These are phyloP conservation scores for Aegilops speltoides DNA, from an alignment of 176 grass and related monocot genomes.

Conservation along the genomic window DNA sequence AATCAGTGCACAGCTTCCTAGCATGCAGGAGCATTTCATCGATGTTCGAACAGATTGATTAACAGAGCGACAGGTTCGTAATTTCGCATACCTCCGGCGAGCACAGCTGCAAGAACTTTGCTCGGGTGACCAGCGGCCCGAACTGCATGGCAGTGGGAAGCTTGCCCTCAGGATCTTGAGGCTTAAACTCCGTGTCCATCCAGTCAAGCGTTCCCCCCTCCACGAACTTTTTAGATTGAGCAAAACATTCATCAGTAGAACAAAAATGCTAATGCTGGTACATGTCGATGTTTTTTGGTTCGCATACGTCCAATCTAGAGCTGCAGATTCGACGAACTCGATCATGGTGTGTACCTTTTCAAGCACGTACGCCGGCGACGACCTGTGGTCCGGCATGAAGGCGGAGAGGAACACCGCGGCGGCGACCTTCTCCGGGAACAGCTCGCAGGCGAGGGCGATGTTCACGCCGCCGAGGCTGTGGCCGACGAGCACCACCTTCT, in stretches of 20 bases:
- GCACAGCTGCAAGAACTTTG: slow-evolving; percentile 40
- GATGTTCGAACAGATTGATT: too few species aligned
- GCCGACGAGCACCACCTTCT: slow-evolving; percentile 69
- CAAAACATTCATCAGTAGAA: too few species aligned
- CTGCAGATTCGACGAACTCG: too few species aligned
- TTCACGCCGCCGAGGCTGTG: slow-evolving; percentile 75
- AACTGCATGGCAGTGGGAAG: slow-evolving; percentile 39
- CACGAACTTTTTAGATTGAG: too few species aligned
- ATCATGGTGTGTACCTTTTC: slow-evolving; percentile 33
- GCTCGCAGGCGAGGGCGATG: slow-evolving; percentile 68
- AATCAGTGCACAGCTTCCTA: too few species aligned
- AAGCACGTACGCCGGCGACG: slow-evolving; percentile 38
- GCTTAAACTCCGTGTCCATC: slow-evolving; percentile 61
- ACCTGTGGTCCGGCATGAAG: slow-evolving; percentile 55
- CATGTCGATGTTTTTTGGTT: too few species aligned
- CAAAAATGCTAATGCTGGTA: too few species aligned
- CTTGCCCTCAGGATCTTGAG: slow-evolving; percentile 40
- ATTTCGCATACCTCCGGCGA: slow-evolving; percentile 50
- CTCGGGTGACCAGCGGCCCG: slow-evolving; percentile 40
- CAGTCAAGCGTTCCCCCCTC: slow-evolving; percentile 8
- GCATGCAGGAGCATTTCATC: too few species aligned
- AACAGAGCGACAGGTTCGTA: too few species aligned
- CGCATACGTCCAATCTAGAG: too few species aligned
- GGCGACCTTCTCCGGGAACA: slow-evolving; percentile 79
- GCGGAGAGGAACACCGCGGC: slow-evolving; percentile 68